Percentiles rank a stretch among this genome's conserved stretches.
Conservation (phyloP, 345 rosid species). For the Lepidium sativum region DNA sequence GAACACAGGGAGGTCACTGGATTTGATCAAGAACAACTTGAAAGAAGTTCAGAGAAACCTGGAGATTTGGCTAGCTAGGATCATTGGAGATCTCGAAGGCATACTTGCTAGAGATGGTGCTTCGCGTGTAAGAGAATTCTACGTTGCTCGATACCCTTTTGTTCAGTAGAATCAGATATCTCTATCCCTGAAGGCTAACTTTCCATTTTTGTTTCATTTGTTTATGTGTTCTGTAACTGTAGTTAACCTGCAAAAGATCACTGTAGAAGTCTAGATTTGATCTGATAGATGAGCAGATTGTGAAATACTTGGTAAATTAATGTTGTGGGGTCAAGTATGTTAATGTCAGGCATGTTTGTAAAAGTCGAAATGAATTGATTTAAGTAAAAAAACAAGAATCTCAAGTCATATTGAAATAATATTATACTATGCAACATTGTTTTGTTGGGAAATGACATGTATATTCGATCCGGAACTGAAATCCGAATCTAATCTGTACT, state of each 20-base stretch:
- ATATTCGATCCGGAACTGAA: background rate
- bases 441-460: background rate
- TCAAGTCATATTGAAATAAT: background rate
- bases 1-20: slow-evolving; percentile 44
- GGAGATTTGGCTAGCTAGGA: slow-evolving; percentile 91
- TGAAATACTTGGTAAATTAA: background rate
- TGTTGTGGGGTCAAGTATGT: background rate
- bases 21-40: slow-evolving; percentile 69
- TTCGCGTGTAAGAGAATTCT: slow-evolving; percentile 57
- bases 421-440: background rate
- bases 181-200: background rate
- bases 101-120: slow-evolving; percentile 70
- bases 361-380: no score
- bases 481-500: background rate
- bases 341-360: background rate
- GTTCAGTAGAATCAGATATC: slow-evolving; percentile 41
- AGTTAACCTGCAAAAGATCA: slow-evolving; percentile 1
- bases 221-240: slow-evolving; percentile 5
- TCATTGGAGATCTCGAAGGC: slow-evolving; percentile 88
- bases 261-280: background rate
- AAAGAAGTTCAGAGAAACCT: slow-evolving; percentile 81
- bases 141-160: slow-evolving; percentile 61
- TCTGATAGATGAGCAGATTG: background rate
- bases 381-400: background rate
- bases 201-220: background rate